Base-by-base conservation (phyloP, 1,139 yeast species). In the Suhomyces kunorum region DNA sequence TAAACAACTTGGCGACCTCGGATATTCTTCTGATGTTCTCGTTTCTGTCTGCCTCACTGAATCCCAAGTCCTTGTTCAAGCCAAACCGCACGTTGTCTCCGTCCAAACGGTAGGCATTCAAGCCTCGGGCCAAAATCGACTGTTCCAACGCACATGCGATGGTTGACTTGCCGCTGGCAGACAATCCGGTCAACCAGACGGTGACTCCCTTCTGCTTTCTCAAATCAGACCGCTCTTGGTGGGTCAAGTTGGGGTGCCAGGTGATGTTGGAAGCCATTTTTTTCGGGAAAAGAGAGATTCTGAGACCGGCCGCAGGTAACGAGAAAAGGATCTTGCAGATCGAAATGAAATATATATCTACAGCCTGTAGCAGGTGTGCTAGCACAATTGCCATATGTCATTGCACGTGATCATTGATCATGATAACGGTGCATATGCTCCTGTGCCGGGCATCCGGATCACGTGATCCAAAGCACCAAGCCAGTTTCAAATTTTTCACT, bases 51-150 rank as follows among this genome's bases (percentile, higher is more conserved):
- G 79, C 76, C 64, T 89, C 97, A 48, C 88, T 78, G 67, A 90
- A 90, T 0, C 98, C 98, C 53, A 90, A 75, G 63, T 90, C 97
- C 66, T 89, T 89, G 76, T 90, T 90, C 57, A 90, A 74, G 0
- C 98, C 98, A 57, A 90, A 90, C 54, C 98, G 80, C 52, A 90
- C 79, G 61, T 90, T 90, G 66, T 90, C 98, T 54, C 98, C 98
- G 60, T 90, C 98, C 49, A 90, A 73, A 61, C 98, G 80, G 68
- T 90, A 90, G 22, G 96, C 78, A 49, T 81, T 76, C 50, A 83
- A 68, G 19, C 83, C 80, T 51, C 80, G 71, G 50, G 81, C 78
- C 48, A 90, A 74, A 44, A 90, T 70, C 44, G 80, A 72, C 66
- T 87, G 94, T 64, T 90, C 98, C 44, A 90, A 75, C 6, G 96